Evolutionary conservation across 257 asterid species (phyloP).

Genomic region (Scutellaria galericulata): DNA sequence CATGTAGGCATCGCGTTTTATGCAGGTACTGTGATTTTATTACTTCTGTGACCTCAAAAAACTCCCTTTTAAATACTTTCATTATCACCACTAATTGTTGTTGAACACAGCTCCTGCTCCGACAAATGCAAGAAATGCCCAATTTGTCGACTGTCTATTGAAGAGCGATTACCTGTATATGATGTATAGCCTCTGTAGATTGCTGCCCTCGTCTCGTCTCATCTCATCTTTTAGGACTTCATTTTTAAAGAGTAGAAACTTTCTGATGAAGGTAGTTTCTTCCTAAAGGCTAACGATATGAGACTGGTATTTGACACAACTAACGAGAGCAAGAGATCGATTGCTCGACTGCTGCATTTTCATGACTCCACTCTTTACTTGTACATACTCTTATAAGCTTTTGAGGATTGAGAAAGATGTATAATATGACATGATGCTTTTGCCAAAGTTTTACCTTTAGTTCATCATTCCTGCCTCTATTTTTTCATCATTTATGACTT

Average conservation of each 20-base stretch:
- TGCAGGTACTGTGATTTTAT: conserved; percentile 68
- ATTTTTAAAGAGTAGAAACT: conserved; percentile 30
- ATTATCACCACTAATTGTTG: conserved; percentile 16
- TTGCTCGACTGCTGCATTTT: conserved; percentile 34
- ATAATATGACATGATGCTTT: conserved; percentile 40
- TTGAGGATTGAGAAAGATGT: conserved; percentile 37
- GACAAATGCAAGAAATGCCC: conserved; percentile 93
- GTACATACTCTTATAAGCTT: conserved; percentile 38
- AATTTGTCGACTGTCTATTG: conserved; percentile 71
- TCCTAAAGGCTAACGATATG: conserved; percentile 32
- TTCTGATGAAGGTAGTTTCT: conserved; percentile 35
- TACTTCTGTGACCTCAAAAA: conserved; percentile 8
- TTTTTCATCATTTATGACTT: neutral
- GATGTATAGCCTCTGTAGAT: conserved; percentile 71
- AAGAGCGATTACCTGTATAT: conserved; percentile 86
- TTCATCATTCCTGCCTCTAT: neutral
- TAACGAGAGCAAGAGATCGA: conserved; percentile 44
- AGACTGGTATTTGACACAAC: conserved; percentile 34
- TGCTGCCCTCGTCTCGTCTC: conserved; percentile 32
- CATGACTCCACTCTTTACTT: conserved; percentile 25
- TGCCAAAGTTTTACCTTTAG: conserved; percentile 8
- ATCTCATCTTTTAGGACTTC: conserved; percentile 4
- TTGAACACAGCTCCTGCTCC: conserved; percentile 68
- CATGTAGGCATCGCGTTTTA: conserved; percentile 92
- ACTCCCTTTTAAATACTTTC: neutral